Evolutionary conservation across 1,284 basidiomycete genomes (phyloP), one percentile per base, ranked within the genome.

Genomic region (Retiboletus flavoniger): DNA sequence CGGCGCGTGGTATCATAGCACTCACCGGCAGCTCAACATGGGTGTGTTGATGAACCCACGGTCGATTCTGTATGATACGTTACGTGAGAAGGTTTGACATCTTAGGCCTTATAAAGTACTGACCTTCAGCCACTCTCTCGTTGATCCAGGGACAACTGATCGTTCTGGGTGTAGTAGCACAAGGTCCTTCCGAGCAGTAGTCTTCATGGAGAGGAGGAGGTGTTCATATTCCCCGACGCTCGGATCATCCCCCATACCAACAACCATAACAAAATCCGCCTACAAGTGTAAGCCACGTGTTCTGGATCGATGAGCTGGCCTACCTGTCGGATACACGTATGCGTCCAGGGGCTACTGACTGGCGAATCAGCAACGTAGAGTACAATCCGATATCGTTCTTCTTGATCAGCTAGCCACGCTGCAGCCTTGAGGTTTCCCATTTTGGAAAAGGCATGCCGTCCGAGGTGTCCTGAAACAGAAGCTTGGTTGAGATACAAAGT

Each of bases 181-280:
- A 29, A 99, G 83, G 71, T 99, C 96, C 72, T 99, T 99, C 57
- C 97, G 78, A 16, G 97, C 96, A 0, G 95, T 99, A 1, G 95
- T 98, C 77, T 99, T 99, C 83, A 93, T 88, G 7, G 94, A 92
- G 40, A 95, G 81, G 44, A 99, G 74, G 11, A 99, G 75, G 49
- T 95, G 84, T 71, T 99, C 96, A 65, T 93, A 96, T 75, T 98
- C 95, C 24, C 95, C 95, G 17, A 93, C 77, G 40, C 79, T 80
- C 0, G 93, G 91, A 70, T 98, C 95, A 60, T 96, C 93, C 3
- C 92, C 94, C 81, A 96, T 92, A 11, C 95, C 95, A 34, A 99
- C 89, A 19, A 99, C 84, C 79, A 99, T 87, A 17, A 99, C 90
- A 66, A 89, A 95, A 74, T 99, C 96, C 13, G 97, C 97, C 84